Base-by-base conservation (phyloP, 345 rosid species). In the Carallia brachiata region DNA sequence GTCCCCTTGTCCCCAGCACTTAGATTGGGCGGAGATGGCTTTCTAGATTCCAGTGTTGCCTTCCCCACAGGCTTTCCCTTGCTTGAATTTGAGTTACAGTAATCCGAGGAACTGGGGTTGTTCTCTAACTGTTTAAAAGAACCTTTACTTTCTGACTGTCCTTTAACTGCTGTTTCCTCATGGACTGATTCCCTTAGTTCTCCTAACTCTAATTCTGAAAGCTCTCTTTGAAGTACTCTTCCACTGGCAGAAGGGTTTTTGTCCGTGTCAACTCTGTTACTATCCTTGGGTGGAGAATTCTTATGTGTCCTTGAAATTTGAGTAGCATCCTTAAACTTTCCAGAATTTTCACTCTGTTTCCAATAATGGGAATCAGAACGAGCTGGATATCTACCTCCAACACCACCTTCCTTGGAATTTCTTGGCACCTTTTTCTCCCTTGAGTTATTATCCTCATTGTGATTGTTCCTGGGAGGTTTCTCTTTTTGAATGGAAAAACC, bases 171-270 rank as follows among this genome's bases (percentile, higher is more conserved):
- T 75, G 78, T 82, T 72, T 85, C 90, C 36, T 85, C 96, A 7
- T 69, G 79, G 62, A 76, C 58, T 69, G 92, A 83, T 71, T 89
- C 96, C 39, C 92, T 96, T 65, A 91, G 87, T 81, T 94, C 98
- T 77, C 98, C 98, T 66, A 91, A 78, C 87, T 94, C 98, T 87
- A 94, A 82, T 72, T 88, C 93, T 31, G 96, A 84, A 70, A 80
- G 77, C 83, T 89, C 96, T 81, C 91, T 84, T 59, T 82, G 97
- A 77, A 92, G 94, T 50, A 79, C 84, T 76, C 82, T 89, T 67
- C 87, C 90, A 77, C 82, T 83, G 5, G 57, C 76, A 54, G 37
- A 56, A 17, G 83, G 82, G 68, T 75, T 30, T 70, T 77, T 87
- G 28, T 77, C 78, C 0, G 59, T 71, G 39, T 73, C 73, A 58